Base-by-base conservation (phyloP, 768 basidiomycete species). In the Tylopilus vinaceipallidus region DNA sequence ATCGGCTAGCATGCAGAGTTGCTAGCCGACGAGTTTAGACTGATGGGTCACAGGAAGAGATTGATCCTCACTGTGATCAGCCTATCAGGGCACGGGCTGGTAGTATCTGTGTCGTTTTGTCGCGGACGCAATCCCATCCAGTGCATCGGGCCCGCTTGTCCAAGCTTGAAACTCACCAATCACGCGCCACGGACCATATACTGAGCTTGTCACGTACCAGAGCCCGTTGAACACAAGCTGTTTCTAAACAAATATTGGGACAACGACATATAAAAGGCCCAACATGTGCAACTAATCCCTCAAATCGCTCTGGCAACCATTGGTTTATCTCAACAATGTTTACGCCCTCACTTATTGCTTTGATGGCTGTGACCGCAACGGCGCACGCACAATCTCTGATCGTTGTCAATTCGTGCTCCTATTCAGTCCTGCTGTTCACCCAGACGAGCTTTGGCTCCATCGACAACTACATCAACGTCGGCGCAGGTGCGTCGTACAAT, bases 361-460 rank as follows among this genome's bases (percentile, higher is more conserved):
- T 55, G 1, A 49, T 45, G 32, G 48, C 52, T 16, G n/a, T 37
- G 0, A 43, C 24, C 27, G 19, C 10, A 2, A 34, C 53, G 10
- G 44, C 50, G n/a, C 37, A 47, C 11, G 64, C 61, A 12, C 55
- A 62, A 32, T 60, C 63, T n/a, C 33, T 65, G 39, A 60, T 37
- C 12, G 55, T 65, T 29, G 47, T 45, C 36, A 65, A 64, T 42
- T 20, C 46, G 3, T 65, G 63, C 17, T 13, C 24, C n/a, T 49
- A 64, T 48, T 34, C 50, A 20, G 63, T 63, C 42, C 53, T 65
- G 34, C 38, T 63, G 27, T 54, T 42, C 49, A 64, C 63, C 0
- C 52, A 56, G 45, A 55, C 49, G 4, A 66, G 62, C 50, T 58
- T 30, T 24, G 64, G 64, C 9, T 32, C 30, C 27, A 45, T 64